Evolutionary conservation across 306 rosid species (phyloP), one percentile per base, ranked within the genome.

Genomic region (Clitoria ternatea): DNA sequence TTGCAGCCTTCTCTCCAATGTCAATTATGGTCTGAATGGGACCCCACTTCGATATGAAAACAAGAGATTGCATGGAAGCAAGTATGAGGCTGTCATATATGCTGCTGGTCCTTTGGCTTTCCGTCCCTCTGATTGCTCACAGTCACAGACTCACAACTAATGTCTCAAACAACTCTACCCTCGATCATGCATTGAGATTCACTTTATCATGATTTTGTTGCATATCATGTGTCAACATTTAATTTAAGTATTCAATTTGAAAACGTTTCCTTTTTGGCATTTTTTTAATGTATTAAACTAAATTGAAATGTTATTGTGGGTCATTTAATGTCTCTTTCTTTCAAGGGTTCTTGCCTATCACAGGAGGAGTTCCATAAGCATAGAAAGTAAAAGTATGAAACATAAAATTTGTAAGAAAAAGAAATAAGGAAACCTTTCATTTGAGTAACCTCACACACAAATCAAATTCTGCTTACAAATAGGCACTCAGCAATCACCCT

Each of bases 91-190:
- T 22, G 90, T 90, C 2, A 37, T 94, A 7, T 91, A 84, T 72
- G 82, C 97, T 60, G 92, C 96, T 42, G 96, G 99, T 0, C 97
- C 97, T 22, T 76, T 94, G 83, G 96, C 96, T 70, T 94, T 94
- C 77, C 92, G 84, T 57, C 92, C 99, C 26, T 70, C 66, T 30
- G 65, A 73, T 22, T 94, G 96, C 70, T 30, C 85, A 57, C 61
- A 81, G 59, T 30, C 85, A 57, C 61, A 81, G 59, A 48, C 68
- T 74, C 88, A 80, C 42, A 2, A 42, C 76, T 78, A 62, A 59
- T 73, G 67, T 36, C 7, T 56, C 37, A 35, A 19, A 23, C 61
- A 43, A 70, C 27, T 42, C 27, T 42, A 2, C 43, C 14, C 1
- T 63, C 20, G 24, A 33, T 12, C 66, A 24, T 55, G 5, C 72